phyloP scores from a whole-genome alignment of 2,329 filamentous ascomycete species.

The Scortechinia acanthostroma region DNA sequence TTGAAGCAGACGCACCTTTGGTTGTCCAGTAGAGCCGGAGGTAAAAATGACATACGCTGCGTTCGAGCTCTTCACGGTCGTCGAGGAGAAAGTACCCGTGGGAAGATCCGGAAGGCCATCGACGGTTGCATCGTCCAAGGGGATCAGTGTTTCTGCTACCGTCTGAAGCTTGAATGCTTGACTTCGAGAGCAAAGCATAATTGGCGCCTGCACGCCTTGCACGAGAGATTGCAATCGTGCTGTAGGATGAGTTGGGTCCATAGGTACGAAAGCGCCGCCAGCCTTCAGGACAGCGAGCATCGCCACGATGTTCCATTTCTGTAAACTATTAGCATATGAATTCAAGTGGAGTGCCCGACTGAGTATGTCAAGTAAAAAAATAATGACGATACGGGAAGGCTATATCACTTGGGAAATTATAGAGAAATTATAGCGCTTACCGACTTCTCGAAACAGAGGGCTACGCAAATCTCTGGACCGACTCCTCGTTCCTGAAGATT shows the following conservation, averaged over 20 bases:
- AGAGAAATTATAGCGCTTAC: constrained; percentile 12
- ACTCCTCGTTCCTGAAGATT: constrained; percentile 7
- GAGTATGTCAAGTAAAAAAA: too few relatives aligned
- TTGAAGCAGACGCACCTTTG: constrained; percentile 21
- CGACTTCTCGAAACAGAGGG: constrained; percentile 14
- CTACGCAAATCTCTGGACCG: constrained; percentile 8
- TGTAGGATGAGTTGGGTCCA: constrained; percentile 8
- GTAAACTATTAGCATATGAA: too few relatives aligned
- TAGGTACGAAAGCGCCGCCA: constrained; percentile 11
- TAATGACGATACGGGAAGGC: too few relatives aligned
- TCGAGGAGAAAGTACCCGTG: too few relatives aligned
- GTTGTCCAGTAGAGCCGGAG: constrained; percentile 37
- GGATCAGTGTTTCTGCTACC: background rate
- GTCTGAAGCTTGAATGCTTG: background rate
- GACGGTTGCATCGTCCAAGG: background rate
- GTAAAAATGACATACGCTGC: constrained; percentile 32
- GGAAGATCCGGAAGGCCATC: background rate
- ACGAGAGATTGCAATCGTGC: constrained; percentile 7
- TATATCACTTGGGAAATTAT: too few relatives aligned
- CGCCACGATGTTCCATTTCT: constrained; percentile 4
- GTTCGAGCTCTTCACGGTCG: background rate
- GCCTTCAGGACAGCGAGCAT: constrained; percentile 9
- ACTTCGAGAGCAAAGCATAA: background rate
- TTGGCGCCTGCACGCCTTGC: background rate
- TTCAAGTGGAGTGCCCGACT: too few relatives aligned